Base-by-base conservation (phyloP, 768 basidiomycete species). In the Heimioporus sp. region DNA sequence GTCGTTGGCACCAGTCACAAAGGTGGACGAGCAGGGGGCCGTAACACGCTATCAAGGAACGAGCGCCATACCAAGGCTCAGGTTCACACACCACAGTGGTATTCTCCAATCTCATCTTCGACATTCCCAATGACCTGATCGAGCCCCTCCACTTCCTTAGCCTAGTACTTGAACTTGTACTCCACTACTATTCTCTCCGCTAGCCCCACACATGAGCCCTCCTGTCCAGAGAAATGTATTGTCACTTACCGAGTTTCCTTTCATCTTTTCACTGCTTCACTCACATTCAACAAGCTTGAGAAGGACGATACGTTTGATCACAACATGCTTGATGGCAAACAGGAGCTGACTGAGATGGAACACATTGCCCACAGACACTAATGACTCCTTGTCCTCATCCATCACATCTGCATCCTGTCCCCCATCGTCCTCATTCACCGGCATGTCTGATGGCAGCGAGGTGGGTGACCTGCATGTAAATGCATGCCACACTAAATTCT, bases 101-200 rank as follows among this genome's bases (percentile, higher is more conserved):
- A 80, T 52, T 99, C 97, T 12, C 94, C 97, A 58, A 98, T 96
- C 61, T 99, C 97, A 65, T 99, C 97, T 67, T 99, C 97, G 5
- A 93, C 93, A 63, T 95, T 96, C 7, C 97, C 97, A 10, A 90
- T 92, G 10, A 98, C 96, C 61, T 96, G n/a, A n/a, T n/a, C n/a
- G n/a, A n/a, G n/a, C n/a, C n/a, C n/a, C n/a, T n/a, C n/a, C n/a
- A n/a, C n/a, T 10, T 83, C 81, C 53, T 84, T 90, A 32, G 79
- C 66, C 24, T 73, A 57, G 69, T 67, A 21, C 69, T 62, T 31
- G 69, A 65, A 49, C 62, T 74, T 64, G 28, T 59, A 15, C 67
- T n/a, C 73, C 20, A 69, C 73, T 1, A 73, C 76, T 10, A 76
- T 74, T 64, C 90, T 91, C 45, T 85, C 88, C 60, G 80, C 85